phyloP scores from a whole-genome alignment of 176 grass and related monocot species.

The Elymus sibiricus region DNA sequence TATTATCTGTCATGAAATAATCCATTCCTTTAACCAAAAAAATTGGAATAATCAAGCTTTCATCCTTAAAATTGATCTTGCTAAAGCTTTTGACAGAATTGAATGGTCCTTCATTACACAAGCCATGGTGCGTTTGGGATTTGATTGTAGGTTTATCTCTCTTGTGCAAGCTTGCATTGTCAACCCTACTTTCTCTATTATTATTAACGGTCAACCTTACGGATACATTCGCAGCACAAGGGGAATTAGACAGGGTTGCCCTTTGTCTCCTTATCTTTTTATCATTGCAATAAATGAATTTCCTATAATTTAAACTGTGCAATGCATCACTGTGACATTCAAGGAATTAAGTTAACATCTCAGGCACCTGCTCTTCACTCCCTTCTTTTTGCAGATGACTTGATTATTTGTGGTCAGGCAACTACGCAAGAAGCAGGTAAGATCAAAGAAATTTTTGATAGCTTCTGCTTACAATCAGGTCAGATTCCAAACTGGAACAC shows the following conservation, averaged over 20 bases:
- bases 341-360: fast-evolving
- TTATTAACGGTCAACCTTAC: not conserved
- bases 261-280: not conserved
- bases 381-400: not conserved
- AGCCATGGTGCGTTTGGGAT: not conserved
- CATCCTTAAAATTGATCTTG: not conserved
- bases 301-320: fast-evolving
- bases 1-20: too few species aligned
- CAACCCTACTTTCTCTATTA: not conserved
- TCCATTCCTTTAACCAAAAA: not conserved
- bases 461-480: not conserved
- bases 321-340: fast-evolving
- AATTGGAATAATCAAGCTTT: not conserved
- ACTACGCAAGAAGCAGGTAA: not conserved
- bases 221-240: not conserved
- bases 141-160: not conserved
- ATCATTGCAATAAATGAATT: not conserved
- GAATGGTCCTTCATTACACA: not conserved
- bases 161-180: not conserved
- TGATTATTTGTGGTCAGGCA: too few species aligned
- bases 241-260: not conserved
- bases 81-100: not conserved
- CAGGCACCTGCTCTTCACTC: not conserved
- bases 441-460: fast-evolving
- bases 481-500: not conserved